Evolutionary conservation across 106 monocot species (phyloP), one percentile per base, ranked within the genome.

Genomic region (Allium fistulosum): DNA sequence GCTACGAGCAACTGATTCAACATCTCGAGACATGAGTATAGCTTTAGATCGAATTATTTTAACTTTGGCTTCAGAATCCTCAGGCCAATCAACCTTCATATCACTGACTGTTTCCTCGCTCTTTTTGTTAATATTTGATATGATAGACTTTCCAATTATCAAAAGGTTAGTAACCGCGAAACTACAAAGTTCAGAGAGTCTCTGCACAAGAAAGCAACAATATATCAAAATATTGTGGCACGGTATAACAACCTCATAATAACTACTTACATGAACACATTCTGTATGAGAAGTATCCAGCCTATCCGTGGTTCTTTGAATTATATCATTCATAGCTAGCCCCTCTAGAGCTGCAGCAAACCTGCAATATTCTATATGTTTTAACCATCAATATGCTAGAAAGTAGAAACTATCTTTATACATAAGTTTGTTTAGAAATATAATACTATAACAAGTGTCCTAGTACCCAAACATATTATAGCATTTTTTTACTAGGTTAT

Each of bases 181-280:
- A 75, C 88, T 91, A 66, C 95, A 95, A 16, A 95, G 66, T 61
- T 95, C 95, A 17, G 95, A 95, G 18, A 95, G 53, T 72, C 91
- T 87, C 95, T 95, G 86, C 81, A 84, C 17, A 10, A 71, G 13
- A 71, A 58, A 27, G 6, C 15, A 59, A 47, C 26, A 45, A 51
- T 66, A 10, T 52, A 56, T 53, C 26, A 51, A 6, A 65, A 76
- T 15, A 55, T 4, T 55, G 13, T 10, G 18, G 13, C 10, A 53
- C 46, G 15, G 8, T 5, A 57, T 58, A 17, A 26, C 17, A 53
- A 28, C 16, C 11, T 63, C 8, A 49, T 28, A 17, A 16, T 47
- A n/a, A 26, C 14, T 59, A 60, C 84, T 59, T 81, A 94, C 94
- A 79, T 94, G 94, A 76, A 94, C 80, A 52, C 87, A 87, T 79